Conservation (phyloP, 1,284 basidiomycete species). For the Heterobasidion parviporum region DNA sequence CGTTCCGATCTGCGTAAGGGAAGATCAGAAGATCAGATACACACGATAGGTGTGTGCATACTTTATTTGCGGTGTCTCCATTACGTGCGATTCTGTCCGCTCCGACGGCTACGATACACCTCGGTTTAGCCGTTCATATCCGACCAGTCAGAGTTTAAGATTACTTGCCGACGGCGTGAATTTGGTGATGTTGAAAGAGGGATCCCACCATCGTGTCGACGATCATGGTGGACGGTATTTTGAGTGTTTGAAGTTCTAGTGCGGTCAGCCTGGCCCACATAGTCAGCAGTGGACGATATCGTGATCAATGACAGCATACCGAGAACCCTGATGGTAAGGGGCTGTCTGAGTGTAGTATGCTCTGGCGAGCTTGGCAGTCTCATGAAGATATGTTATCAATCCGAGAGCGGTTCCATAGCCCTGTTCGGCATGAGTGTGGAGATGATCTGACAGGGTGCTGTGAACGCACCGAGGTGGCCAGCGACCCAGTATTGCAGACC, state of each 20-base stretch:
- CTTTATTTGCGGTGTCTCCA: slow-evolving; percentile 93
- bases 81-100: slow-evolving; percentile 84
- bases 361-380: slow-evolving; percentile 64
- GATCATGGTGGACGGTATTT: slow-evolving; percentile 85
- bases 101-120: slow-evolving; percentile 50
- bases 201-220: slow-evolving; percentile 95
- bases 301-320: slow-evolving; percentile 28
- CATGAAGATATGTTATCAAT: slow-evolving; percentile 84
- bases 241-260: slow-evolving; percentile 75
- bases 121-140: too few species aligned
- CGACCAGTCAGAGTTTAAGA: neutral
- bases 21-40: slow-evolving; percentile 1
- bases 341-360: slow-evolving; percentile 90
- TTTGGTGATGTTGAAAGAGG: slow-evolving; percentile 77
- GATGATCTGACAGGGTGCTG: neutral
- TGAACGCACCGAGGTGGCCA: slow-evolving; percentile 79
- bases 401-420: slow-evolving; percentile 92
- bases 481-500: slow-evolving; percentile 92
- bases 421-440: slow-evolving; percentile 28
- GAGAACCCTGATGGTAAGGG: slow-evolving; percentile 87
- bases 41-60: slow-evolving; percentile 17
- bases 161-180: slow-evolving; percentile 77
- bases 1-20: slow-evolving; percentile 61
- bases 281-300: neutral
- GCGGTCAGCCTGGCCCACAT: slow-evolving; percentile 65